Evolutionary conservation across 2,329 filamentous ascomycete genomes (phyloP).

Genomic region (Pyrenochaeta sp.): DNA sequence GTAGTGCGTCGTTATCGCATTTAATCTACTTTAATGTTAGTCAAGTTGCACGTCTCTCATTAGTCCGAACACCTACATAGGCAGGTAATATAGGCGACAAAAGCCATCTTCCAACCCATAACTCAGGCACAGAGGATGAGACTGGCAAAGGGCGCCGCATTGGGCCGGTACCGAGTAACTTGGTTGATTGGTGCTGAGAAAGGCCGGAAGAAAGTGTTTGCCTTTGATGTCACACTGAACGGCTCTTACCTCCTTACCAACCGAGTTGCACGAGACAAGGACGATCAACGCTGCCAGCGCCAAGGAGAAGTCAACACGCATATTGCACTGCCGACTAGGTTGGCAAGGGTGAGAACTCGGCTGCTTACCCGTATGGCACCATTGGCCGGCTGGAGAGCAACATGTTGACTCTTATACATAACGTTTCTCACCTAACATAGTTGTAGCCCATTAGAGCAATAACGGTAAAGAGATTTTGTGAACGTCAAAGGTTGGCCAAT

Average conservation of each 20-base stretch:
- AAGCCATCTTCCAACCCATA: background rate
- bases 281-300: too few species aligned
- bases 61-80: background rate
- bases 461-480: slow-evolving; percentile 49
- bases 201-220: background rate
- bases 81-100: background rate
- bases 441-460: slow-evolving; percentile 34
- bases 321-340: too few species aligned
- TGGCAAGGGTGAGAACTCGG: too few species aligned
- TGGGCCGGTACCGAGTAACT: background rate
- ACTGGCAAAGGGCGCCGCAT: background rate
- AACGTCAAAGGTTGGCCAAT: slow-evolving; percentile 53
- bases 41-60: background rate
- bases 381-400: too few species aligned
- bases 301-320: too few species aligned
- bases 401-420: too few species aligned
- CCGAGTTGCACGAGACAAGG: too few species aligned
- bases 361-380: too few species aligned
- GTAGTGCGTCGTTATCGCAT: background rate
- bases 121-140: background rate
- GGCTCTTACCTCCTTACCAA: too few species aligned
- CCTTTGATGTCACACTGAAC: background rate
- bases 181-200: background rate
- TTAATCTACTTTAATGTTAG: background rate
- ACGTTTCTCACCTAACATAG: too few species aligned